These are phyloP conservation scores for Aspergillus persii DNA, from an alignment of 2,329 filamentous ascomycete genomes.

Conservation along the genomic window DNA sequence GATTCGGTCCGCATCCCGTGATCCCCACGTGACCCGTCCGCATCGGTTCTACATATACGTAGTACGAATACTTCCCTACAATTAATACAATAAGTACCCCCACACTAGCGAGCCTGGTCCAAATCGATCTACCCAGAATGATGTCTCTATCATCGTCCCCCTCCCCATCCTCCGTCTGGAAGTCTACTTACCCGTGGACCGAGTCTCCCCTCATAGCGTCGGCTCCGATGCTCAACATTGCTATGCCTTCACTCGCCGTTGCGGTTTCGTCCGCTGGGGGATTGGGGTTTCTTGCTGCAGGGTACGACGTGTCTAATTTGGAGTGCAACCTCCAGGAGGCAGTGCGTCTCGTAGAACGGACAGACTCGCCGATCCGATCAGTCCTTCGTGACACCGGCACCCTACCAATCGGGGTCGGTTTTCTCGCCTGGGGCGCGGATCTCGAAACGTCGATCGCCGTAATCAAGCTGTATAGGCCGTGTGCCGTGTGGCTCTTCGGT, in stretches of 20 bases:
- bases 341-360: slow-evolving; percentile 20
- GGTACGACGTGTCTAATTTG: slow-evolving; percentile 44
- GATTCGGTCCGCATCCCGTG: background rate
- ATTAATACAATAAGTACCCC: too few relatives aligned
- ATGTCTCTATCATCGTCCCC: background rate
- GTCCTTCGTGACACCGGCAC: slow-evolving; percentile 15
- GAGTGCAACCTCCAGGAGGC: slow-evolving; percentile 30
- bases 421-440: slow-evolving; percentile 39
- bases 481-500: slow-evolving; percentile 44
- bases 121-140: background rate
- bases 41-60: too few relatives aligned
- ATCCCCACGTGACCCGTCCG: background rate
- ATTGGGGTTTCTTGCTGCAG: slow-evolving; percentile 58
- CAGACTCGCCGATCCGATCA: slow-evolving; percentile 3
- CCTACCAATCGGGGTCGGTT: slow-evolving; percentile 42
- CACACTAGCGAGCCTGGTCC: background rate
- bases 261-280: slow-evolving; percentile 58
- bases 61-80: too few relatives aligned
- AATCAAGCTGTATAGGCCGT: slow-evolving; percentile 32
- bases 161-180: slow-evolving; percentile 25
- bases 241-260: slow-evolving; percentile 55
- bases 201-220: slow-evolving; percentile 56
- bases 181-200: slow-evolving; percentile 57
- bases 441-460: slow-evolving; percentile 27
- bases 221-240: slow-evolving; percentile 69